phyloP scores from a whole-genome alignment of 352 stramenopile species.

The Pythium rhizo-oryzae region DNA sequence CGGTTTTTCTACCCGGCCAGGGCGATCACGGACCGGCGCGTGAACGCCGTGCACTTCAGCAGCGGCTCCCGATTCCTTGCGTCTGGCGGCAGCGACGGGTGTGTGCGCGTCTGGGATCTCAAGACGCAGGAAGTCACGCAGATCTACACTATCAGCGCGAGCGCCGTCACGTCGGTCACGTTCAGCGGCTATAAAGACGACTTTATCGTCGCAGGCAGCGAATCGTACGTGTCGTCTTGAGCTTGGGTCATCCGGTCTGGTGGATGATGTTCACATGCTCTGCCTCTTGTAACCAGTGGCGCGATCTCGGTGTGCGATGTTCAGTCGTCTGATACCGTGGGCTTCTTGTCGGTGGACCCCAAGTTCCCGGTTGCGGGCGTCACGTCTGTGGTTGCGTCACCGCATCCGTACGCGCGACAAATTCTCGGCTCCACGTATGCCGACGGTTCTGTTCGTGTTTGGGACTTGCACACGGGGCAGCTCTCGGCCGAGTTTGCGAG shows the following conservation, averaged over 20 bases:
- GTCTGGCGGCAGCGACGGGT: slow-evolving; percentile 58
- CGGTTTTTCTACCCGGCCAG: slow-evolving; percentile 62
- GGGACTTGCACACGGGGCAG: slow-evolving; percentile 60
- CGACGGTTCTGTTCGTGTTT: slow-evolving; percentile 69
- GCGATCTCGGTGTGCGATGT: slow-evolving; percentile 69
- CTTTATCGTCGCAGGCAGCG: slow-evolving; percentile 65
- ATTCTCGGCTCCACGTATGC: slow-evolving; percentile 57
- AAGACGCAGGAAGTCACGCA: slow-evolving; percentile 78
- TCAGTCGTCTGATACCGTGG: slow-evolving; percentile 51
- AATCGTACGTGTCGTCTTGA: slow-evolving; percentile 38
- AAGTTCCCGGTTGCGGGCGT: slow-evolving; percentile 53
- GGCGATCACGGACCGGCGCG: slow-evolving; percentile 38
- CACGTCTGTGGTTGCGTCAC: slow-evolving; percentile 54
- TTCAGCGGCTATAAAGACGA: slow-evolving; percentile 82
- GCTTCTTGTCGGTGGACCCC: slow-evolving; percentile 54
- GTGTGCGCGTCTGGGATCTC: slow-evolving; percentile 70
- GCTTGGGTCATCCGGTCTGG: background rate
- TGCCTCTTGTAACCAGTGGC: slow-evolving; percentile 33
- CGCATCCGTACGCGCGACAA: slow-evolving; percentile 63
- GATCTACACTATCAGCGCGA: slow-evolving; percentile 63
- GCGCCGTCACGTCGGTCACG: slow-evolving; percentile 57
- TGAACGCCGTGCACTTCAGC: slow-evolving; percentile 74
- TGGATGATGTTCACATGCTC: background rate
- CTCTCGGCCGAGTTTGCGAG: slow-evolving; percentile 56
- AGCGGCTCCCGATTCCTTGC: slow-evolving; percentile 70